Evolutionary conservation across 169 alveolate species (phyloP), one percentile per base, ranked within the genome.

Genomic region (Plasmodium gallinaceum): DNA sequence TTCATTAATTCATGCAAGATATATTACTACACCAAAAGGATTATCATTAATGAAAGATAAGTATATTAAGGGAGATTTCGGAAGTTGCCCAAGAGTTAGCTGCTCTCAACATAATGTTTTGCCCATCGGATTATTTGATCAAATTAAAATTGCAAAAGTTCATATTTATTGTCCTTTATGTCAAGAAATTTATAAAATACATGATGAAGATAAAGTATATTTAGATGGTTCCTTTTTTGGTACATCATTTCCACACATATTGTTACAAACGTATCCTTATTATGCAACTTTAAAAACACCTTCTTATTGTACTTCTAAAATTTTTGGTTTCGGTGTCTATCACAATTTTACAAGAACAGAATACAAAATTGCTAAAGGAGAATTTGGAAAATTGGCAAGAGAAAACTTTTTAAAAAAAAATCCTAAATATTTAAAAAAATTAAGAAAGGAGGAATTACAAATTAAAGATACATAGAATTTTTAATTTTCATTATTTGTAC

Each of bases 171-270:
- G 99, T 52, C 99, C 99, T 5, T 88, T 97, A 48, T 98, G 99
- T 85, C 98, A 97, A 92, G 99, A 98, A 74, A 98, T 96, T 22
- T 97, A 97, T 88, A 92, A 90, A 26, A 66, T 93, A 64, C 94
- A 88, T 69, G 92, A 95, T 3, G 95, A 94, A 88, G 93, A 90
- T 4, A 93, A 95, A 83, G 95, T 98, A 7, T 98, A 97, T 92
- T 92, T 98, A 45, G 99, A 98, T 94, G 99, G 99, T 37, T 98
- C 98, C 32, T 97, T 96, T 87, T 97, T 98, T 88, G 99, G 99
- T 2, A 94, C 98, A 43, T 94, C 99, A 22, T 97, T 98, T 78
- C 99, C 99, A 9, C 98, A 96, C 51, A 90, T 97, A 20, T 96
- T 98, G 57, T 69, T 96, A 71, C 95, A 95, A 88, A 88, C 96